Evolutionary conservation across 2,329 filamentous ascomycete genomes (phyloP), one percentile per base, ranked within the genome.

Genomic region (Verticillium alfalfae): DNA sequence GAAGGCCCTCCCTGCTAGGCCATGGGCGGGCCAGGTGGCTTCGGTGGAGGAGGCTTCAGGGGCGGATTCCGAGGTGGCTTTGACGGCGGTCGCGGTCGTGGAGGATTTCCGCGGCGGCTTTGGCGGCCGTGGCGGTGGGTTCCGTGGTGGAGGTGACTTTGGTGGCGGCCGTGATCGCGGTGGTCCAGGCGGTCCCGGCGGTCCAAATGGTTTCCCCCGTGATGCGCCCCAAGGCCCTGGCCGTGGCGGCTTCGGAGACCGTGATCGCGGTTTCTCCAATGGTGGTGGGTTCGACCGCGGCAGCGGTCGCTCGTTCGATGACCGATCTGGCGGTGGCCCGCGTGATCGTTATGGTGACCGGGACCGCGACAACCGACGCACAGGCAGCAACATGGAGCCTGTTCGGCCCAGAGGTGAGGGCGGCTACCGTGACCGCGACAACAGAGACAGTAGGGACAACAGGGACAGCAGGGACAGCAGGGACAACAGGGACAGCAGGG

Each of bases 321-420:
- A 64, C 36, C 55, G 70, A 49, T 67, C 82, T 66, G 81, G 85
- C 66, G 83, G 85, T 68, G 77, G 77, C 65, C 73, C 68, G 61
- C 66, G 70, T 18, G 71, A 70, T 31, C 71, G 72, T 8, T 60
- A 39, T 60, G 72, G 73, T 38, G 66, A 67, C 56, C 62, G 67
- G 9, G 66, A 62, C 59, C 58, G 70, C 8, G 73, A 72, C 13
- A 69, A 69, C 63, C 81, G 84, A 62, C 78, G 79, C 54, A 89
- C 86, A 61, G 91, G 91, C 67, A 91, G 91, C 78, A 95, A 96
- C 77, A 89, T 90, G 76, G 92, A 96, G 74, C 92, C 91, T 64
- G 86, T 95, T 72, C 88, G 90, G 70, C 86, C 87, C 63, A 74
- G 72, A 60, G 78, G 87, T 70, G 86, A 88, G 66, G 80, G 81